Percentiles rank a stretch among this genome's conserved stretches.
Evolutionary conservation across 768 basidiomycete genomes (phyloP).

Genomic region (Panaeolus cyanescens): DNA sequence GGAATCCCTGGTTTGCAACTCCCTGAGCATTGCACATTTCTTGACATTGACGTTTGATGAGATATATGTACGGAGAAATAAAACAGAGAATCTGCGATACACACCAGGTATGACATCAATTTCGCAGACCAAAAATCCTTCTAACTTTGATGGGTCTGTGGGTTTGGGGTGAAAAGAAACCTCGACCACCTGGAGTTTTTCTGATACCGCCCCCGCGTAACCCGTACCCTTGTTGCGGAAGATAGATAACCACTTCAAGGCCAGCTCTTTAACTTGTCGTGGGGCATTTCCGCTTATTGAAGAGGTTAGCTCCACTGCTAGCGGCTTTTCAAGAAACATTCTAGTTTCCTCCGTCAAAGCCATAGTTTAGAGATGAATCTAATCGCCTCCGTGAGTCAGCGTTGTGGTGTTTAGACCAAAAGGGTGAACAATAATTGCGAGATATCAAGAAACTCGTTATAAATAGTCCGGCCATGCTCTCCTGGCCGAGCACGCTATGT

Average conservation of each 20-base stretch:
- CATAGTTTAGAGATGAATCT: conserved; percentile 1
- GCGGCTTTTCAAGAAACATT: conserved; percentile 18
- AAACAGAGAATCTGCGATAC: conserved; percentile 17
- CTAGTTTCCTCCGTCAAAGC: conserved; percentile 4
- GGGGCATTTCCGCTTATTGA: conserved; percentile 38
- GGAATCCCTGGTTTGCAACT: conserved; percentile 42
- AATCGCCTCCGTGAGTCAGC: not conserved
- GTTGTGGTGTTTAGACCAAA: not conserved
- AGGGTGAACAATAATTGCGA: not conserved
- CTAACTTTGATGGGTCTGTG: conserved; percentile 35
- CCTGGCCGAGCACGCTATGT: not conserved
- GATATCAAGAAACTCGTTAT: not conserved
- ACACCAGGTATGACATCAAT: conserved; percentile 47
- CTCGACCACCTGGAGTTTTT: conserved; percentile 35
- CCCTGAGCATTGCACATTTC: conserved; percentile 46
- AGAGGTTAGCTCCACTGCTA: conserved; percentile 22
- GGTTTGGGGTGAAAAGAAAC: conserved; percentile 38
- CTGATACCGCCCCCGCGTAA: conserved; percentile 30
- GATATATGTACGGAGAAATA: not conserved
- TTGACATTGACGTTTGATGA: conserved; percentile 16
- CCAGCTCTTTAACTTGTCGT: conserved; percentile 34
- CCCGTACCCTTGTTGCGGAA: conserved; percentile 29
- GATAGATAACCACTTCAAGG: conserved; percentile 38
- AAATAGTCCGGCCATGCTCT: not conserved
- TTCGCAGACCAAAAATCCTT: conserved; percentile 42